Evolutionary conservation across 257 asterid genomes (phyloP).

Genomic region (Nicotiana tomentosiformis): DNA sequence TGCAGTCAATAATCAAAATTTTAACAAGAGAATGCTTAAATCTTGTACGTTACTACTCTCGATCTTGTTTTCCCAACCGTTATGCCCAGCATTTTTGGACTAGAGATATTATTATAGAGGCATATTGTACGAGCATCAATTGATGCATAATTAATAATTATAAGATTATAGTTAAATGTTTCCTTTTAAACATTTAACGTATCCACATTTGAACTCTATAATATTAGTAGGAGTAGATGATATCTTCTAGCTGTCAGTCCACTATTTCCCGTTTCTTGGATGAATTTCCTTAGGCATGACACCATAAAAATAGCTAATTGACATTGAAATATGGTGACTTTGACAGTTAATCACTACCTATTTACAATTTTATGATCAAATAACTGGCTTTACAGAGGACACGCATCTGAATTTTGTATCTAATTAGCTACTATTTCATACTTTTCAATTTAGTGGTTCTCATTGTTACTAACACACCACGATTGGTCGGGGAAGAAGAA

Average conservation of each 20-base stretch:
- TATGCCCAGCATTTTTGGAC: slow-evolving; percentile 34
- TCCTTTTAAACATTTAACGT: slow-evolving; percentile 8
- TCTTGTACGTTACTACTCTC: slow-evolving; percentile 24
- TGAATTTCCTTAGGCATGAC: slow-evolving; percentile 26
- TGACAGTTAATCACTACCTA: slow-evolving; percentile 27
- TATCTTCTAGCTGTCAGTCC: slow-evolving; percentile 24
- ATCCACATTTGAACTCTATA: slow-evolving; percentile 8
- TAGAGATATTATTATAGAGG: neutral
- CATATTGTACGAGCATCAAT: neutral
- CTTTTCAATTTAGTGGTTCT: neutral
- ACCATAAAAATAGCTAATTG: slow-evolving; percentile 22
- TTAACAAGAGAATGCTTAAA: neutral
- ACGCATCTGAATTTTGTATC: neutral
- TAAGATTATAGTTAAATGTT: slow-evolving; percentile 1
- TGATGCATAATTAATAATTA: neutral
- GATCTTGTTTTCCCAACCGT: slow-evolving; percentile 52
- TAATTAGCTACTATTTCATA: neutral
- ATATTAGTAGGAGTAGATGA: neutral
- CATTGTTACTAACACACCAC: neutral
- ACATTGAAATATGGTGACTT: slow-evolving; percentile 20
- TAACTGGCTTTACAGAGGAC: neutral
- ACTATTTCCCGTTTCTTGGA: slow-evolving; percentile 7
- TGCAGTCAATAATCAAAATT: neutral
- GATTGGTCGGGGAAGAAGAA: no score
- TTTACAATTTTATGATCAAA: neutral